Evolutionary conservation across 805 yeast species (phyloP), one percentile per base, ranked within the genome.

Genomic region (Cyberlindnera sargentensis): DNA sequence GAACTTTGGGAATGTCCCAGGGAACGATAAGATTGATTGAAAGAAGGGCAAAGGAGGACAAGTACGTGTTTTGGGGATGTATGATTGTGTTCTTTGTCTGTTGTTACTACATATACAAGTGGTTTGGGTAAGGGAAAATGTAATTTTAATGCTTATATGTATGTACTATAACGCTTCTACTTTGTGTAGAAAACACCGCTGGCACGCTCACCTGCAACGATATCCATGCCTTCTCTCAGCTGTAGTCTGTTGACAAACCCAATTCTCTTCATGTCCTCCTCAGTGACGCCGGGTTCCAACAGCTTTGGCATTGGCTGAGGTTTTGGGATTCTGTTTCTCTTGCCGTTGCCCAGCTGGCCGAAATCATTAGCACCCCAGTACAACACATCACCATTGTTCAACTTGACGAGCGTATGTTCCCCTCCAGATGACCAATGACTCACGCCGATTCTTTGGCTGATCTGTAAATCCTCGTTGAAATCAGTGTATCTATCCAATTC

Each of bases 331-430:
- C 83, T 82, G 46, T 74, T 73, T 35, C 73, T 69, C 55, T 83
- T 84, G 28, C 96, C 95, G 56, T 80, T 86, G 9, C 95, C 96
- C 36, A 86, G 70, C 64, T 91, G 96, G 25, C 91, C 95, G 52
- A 51, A 68, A 55, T 80, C 84, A 62, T 90, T 91, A 36, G 79
- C 82, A 25, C 99, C 99, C 88, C 95, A 88, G 5, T 67, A 74
- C 33, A 82, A 60, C 23, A 88, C 82, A 55, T 83, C 88, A 23
- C 73, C 73, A 47, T 82, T 82, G 35, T 69, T 62, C 44, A 84
- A 64, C 8, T 78, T 76, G 8, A 82, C 75, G 37, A 82, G 70
- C 0, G 69, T 67, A 55, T 90, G 96, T 48, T 80, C 79, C 7
- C 65, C 64, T 4, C 95, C 95, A 23, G 78, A 68, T 6, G 75